Conservation (phyloP, 1,284 basidiomycete genomes). For the Mycosarcoma maydis region DNA sequence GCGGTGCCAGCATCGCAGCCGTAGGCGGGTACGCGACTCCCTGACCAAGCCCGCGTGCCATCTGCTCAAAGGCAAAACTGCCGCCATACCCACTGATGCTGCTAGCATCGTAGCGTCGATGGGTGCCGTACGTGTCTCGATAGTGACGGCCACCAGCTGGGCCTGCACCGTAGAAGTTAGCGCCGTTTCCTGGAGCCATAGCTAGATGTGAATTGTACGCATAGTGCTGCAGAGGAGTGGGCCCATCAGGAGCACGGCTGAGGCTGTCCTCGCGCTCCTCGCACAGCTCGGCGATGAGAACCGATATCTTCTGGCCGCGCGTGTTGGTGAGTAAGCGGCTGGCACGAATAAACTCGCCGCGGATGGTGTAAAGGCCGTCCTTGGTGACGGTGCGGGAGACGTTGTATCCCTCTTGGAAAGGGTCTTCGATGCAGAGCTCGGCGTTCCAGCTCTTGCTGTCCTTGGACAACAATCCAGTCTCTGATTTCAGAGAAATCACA, state of each 20-base stretch:
- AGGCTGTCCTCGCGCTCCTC: constrained; percentile 65
- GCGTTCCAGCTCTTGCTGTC: constrained; percentile 91
- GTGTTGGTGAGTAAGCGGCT: constrained; percentile 71
- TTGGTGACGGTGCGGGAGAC: constrained; percentile 95
- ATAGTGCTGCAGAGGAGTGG: constrained; percentile 30
- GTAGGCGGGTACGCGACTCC: constrained; percentile 58
- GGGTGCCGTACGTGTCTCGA: constrained; percentile 35
- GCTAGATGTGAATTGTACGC: constrained; percentile 20
- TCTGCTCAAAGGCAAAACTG: constrained; percentile 63
- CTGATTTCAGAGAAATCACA: constrained; percentile 86
- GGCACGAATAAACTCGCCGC: constrained; percentile 97
- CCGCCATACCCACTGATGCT: constrained; percentile 52
- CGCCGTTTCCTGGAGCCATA: constrained; percentile 15
- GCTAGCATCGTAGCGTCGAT: constrained; percentile 38
- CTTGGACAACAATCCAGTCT: constrained; percentile 82
- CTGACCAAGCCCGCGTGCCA: constrained; percentile 60
- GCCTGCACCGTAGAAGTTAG: constrained; percentile 21
- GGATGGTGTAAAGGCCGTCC: constrained; percentile 94
- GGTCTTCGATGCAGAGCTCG: constrained; percentile 79
- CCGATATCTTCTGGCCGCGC: constrained; percentile 49
- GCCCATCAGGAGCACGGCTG: constrained; percentile 60
- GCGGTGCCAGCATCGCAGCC: constrained; percentile 61
- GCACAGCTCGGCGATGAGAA: constrained; percentile 62
- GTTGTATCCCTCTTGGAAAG: constrained; percentile 94
- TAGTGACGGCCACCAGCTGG: constrained; percentile 28